Percentiles rank a stretch among this genome's conserved stretches.
phyloP scores from a whole-genome alignment of 2,329 filamentous ascomycete genomes.

The Xylariales sp. region DNA sequence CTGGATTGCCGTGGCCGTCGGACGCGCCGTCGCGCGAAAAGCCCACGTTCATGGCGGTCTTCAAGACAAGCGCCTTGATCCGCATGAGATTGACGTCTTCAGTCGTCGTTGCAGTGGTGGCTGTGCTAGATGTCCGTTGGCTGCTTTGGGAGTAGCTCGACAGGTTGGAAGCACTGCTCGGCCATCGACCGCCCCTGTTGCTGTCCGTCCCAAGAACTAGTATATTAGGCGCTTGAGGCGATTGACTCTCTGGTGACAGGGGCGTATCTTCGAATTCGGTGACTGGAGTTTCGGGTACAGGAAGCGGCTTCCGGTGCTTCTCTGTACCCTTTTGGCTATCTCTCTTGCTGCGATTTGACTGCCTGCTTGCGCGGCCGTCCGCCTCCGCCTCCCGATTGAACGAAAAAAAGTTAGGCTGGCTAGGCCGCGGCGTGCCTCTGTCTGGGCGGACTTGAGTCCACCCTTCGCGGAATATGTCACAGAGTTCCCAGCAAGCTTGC shows the following conservation, averaged over 20 bases:
- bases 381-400: conserved; percentile 60
- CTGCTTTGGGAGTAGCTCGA: conserved; percentile 82
- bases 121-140: conserved; percentile 74
- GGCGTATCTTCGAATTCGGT: conserved; percentile 95
- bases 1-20: conserved; percentile 58
- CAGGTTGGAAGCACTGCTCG: conserved; percentile 81
- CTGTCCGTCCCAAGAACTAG: conserved; percentile 81
- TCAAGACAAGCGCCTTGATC: conserved; percentile 82
- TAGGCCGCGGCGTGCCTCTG: conserved; percentile 84
- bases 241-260: conserved; percentile 82
- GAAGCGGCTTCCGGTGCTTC: conserved; percentile 59
- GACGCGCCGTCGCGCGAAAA: conserved; percentile 70
- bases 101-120: conserved; percentile 73
- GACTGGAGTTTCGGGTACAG: conserved; percentile 87
- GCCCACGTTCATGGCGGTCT: conserved; percentile 86
- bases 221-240: conserved; percentile 84
- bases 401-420: conserved; percentile 76
- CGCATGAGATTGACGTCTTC: conserved; percentile 83
- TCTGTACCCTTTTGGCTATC: conserved; percentile 67
- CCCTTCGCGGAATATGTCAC: conserved; percentile 90
- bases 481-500: conserved; percentile 94
- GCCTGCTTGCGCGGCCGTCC: conserved; percentile 60
- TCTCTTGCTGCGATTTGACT: conserved; percentile 65
- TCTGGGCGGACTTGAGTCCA: conserved; percentile 92
- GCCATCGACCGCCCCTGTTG: conserved; percentile 78